Base-by-base conservation (phyloP, 768 basidiomycete species). In the Collybia mongolica region DNA sequence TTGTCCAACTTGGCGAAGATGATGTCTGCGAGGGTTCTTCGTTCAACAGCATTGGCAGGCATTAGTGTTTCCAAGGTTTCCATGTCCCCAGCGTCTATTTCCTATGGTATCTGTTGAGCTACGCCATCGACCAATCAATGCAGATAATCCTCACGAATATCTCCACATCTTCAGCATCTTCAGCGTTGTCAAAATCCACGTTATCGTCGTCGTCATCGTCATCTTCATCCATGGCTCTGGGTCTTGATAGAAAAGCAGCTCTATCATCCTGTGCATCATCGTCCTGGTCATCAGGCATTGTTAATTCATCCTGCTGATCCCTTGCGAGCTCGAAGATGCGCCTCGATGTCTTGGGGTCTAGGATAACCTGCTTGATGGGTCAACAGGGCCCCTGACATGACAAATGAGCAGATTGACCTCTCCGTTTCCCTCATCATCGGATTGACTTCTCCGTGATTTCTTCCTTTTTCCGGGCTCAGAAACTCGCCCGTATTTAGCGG, bases 1-100 rank as follows among this genome's bases (percentile, higher is more conserved):
- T 76, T 80, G 51, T 95, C 88, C 19, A 99, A 76, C 71, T 98
- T 98, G 20, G 90, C 80, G 63, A 99, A 92, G 52, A 98, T 99
- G n/a, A 98, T 76, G 65, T 99, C 97, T 24, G 97, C 97, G 24
- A 99, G 73, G 2, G 96, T 98, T 65, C 82, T 80, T 39, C 91
- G 82, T 65, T 90, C 86, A 6, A 80, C 79, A 14, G 82, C 76
- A 67, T 86, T 90, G 12, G 83, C 70, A 35, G 93, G 93, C 38
- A 91, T 78, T 24, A 93, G 73, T 12, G 83, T 75, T 58, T 98
- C 94, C 29, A 99, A 74, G 0, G 93, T 83, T 56, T 88, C 82
- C 67, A 96, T 76, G 70, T 98, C 97, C 53, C 76, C 83, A 51
- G 89, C 83, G 71, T 98, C 95, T 62, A 99, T 89, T 77, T 96